Evolutionary conservation across 2,329 filamentous ascomycete genomes (phyloP).

Genomic region (Lecanoromycetidae sp.): DNA sequence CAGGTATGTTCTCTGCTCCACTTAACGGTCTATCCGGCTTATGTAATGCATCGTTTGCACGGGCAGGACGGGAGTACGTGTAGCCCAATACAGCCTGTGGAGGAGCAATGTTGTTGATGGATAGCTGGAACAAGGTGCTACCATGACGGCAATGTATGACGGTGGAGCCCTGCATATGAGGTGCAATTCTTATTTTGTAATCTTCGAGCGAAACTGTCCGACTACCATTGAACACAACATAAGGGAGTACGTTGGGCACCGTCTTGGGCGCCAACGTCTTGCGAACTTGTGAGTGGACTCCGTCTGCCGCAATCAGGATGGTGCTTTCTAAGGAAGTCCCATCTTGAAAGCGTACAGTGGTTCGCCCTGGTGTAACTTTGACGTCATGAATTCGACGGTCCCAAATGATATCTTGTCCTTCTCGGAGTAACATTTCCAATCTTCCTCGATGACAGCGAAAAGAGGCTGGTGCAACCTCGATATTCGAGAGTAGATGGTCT

Average conservation of each 20-base stretch:
- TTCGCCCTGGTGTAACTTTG: conserved; percentile 3
- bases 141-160: conserved; percentile 21
- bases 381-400: conserved; percentile 21
- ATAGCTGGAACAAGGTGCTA: conserved; percentile 20
- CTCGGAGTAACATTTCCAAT: conserved; percentile 26
- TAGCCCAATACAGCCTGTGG: conserved; percentile 27
- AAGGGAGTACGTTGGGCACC: conserved; percentile 26
- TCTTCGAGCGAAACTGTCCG: conserved; percentile 18
- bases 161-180: conserved; percentile 17
- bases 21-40: conserved; percentile 24
- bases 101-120: not conserved
- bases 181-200: conserved; percentile 18
- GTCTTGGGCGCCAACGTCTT: conserved; percentile 21
- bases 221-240: conserved; percentile 27
- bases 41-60: conserved; percentile 24
- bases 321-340: not conserved
- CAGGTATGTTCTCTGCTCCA: conserved; percentile 26
- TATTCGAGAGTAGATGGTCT: not conserved
- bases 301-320: conserved; percentile 28
- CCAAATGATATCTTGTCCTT: conserved; percentile 28
- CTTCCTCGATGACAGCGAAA: conserved; percentile 28
- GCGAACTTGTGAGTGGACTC: conserved; percentile 27
- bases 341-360: not conserved
- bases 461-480: conserved; percentile 9
- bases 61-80: conserved; percentile 29